Evolutionary conservation across 2,329 filamentous ascomycete species (phyloP).

Genomic region (Claviceps pazoutovae): DNA sequence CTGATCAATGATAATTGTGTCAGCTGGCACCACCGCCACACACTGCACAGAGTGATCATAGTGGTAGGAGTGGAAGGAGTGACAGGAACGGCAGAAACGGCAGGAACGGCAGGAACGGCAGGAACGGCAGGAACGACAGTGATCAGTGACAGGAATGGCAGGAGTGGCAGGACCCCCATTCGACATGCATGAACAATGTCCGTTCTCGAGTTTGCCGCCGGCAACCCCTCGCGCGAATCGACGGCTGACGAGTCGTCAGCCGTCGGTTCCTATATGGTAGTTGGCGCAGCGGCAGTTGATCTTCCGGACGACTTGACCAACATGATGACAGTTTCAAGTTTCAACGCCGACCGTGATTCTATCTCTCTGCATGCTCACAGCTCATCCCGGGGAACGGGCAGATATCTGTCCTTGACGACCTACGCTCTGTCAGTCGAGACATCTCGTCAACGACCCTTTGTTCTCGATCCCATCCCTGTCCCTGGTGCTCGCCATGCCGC

Average conservation of each 20-base stretch:
- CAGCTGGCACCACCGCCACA: not conserved
- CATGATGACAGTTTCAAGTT: not conserved
- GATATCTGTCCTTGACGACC: not conserved
- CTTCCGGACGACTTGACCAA: not conserved
- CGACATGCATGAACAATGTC: not conserved
- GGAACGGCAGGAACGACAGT: not conserved
- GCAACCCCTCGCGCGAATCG: not conserved
- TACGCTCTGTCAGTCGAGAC: not conserved
- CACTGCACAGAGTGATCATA: not conserved
- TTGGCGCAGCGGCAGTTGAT: too few relatives aligned
- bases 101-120: too few relatives aligned
- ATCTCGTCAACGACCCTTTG: not conserved
- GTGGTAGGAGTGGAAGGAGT: not conserved
- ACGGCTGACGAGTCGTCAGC: not conserved
- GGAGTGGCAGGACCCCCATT: not conserved
- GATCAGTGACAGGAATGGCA: not conserved
- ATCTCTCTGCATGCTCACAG: not conserved
- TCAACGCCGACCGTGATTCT: not conserved
- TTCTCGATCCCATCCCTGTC: not conserved
- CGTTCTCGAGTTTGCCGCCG: not conserved
- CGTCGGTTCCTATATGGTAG: too few relatives aligned
- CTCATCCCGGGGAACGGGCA: not conserved
- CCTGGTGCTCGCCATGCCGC: constrained; percentile 20
- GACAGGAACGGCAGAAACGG: too few relatives aligned
- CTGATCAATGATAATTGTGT: not conserved